phyloP scores from a whole-genome alignment of 495 filamentous ascomycete genomes.

The Aspergillus biplanus region DNA sequence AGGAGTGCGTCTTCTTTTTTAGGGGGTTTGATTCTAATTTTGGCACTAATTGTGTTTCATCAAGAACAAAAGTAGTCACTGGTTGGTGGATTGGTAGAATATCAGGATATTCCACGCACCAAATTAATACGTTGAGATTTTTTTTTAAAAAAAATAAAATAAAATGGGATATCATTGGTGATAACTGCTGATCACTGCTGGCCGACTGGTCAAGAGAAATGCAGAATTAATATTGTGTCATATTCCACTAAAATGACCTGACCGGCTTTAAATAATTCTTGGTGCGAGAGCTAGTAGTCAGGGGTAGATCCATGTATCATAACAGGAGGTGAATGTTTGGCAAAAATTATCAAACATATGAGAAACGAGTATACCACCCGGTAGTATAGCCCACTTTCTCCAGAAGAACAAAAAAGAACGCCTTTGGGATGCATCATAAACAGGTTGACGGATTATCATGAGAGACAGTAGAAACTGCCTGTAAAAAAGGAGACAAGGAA shows the following conservation, averaged over 20 bases:
- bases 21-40: no score
- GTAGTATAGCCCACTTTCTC: background rate
- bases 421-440: slow-evolving; percentile 28
- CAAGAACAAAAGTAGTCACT: no score
- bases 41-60: no score
- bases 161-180: no score
- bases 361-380: slow-evolving; percentile 15
- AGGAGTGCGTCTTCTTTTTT: no score
- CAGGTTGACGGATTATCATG: slow-evolving; percentile 6
- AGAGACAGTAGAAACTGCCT: background rate
- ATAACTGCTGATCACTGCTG: no score
- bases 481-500: background rate
- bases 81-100: no score
- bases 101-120: no score
- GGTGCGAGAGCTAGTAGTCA: background rate
- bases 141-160: no score
- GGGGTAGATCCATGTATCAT: background rate
- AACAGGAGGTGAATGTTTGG: background rate
- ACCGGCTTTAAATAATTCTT: background rate
- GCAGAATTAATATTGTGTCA: background rate
- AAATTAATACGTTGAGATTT: no score
- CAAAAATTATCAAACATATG: slow-evolving; percentile 4
- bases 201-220: background rate
- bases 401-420: slow-evolving; percentile 15
- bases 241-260: background rate